Evolutionary conservation across 129 eudicot species (phyloP).

Genomic region (Helichrysum umbraculigerum): DNA sequence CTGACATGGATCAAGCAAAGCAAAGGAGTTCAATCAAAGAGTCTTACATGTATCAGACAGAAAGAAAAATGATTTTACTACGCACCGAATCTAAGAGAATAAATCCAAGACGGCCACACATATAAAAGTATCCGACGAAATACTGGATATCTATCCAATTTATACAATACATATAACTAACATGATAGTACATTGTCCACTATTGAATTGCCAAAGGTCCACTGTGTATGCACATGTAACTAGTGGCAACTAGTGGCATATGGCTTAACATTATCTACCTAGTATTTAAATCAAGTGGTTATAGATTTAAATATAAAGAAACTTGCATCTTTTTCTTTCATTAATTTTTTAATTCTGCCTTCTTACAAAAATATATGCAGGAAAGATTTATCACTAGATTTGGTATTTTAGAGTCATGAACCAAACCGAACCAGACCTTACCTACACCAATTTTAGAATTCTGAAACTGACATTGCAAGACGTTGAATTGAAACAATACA

Average conservation of each 20-base stretch:
- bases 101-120: background rate
- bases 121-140: too few relatives aligned
- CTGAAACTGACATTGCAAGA: background rate
- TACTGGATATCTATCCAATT: background rate
- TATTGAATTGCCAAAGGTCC: background rate
- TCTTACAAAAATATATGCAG: background rate
- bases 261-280: background rate
- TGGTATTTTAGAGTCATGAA: conserved; percentile 10
- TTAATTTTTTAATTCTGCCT: background rate
- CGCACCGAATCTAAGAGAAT: background rate
- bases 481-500: background rate
- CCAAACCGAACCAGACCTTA: background rate
- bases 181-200: background rate
- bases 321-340: background rate
- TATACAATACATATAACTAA: background rate
- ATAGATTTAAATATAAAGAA: background rate
- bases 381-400: background rate
- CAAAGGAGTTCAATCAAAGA: background rate
- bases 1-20: background rate
- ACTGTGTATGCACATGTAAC: background rate
- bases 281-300: background rate
- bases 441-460: background rate
- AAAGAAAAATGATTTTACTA: background rate
- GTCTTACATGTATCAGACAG: background rate
- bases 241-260: conserved; percentile 13